Evolutionary conservation across 176 grass and related monocot genomes (phyloP), one percentile per base, ranked within the genome.

Genomic region (Carex scoparia): DNA sequence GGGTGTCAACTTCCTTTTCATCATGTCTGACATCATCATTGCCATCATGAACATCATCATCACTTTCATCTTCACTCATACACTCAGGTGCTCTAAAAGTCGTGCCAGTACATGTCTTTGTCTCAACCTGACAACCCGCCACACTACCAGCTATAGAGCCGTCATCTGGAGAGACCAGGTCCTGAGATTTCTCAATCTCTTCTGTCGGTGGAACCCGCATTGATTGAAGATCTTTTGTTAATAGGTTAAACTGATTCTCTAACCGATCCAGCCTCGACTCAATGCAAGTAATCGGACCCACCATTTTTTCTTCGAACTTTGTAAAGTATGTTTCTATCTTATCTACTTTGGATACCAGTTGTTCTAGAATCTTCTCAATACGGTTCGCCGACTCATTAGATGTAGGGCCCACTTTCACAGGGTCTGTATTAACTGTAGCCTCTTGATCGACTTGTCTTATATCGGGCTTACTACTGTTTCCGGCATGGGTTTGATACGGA

Each of bases 241-340:
- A 85, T 57, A 88, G 86, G 51, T 85, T 40, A 53, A 69, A 23
- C 48, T 69, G 72, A 12, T 69, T 86, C 76, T 81, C n/a, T 76
- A 85, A 62, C 64, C 69, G 81, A 72, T 72, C 33, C 27, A 81
- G 59, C 60, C 67, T 89, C 66, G n/a, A 86, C 73, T 40, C 91
- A 84, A 44, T 85, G 85, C 28, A 85, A 74, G 51, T 48, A 15
- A 94, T 89, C 58, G 96, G 96, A 48, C 89, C 87, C 83, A 90
- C 75, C 88, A 99, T 91, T 61, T 77, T 89, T 16, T 89, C 87
- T 57, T 95, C 93, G 80, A 99, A 95, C 80, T 86, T 91, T 40
- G 84, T 94, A 73, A 84, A 96, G 56, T 88, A 94, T 75, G 70
- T 80, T 89, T 99, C 97, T 67, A 99, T 86, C 84, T 93, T 94